Evolutionary conservation across 176 grass and related monocot species (phyloP).

Genomic region (Zoysia pacifica): DNA sequence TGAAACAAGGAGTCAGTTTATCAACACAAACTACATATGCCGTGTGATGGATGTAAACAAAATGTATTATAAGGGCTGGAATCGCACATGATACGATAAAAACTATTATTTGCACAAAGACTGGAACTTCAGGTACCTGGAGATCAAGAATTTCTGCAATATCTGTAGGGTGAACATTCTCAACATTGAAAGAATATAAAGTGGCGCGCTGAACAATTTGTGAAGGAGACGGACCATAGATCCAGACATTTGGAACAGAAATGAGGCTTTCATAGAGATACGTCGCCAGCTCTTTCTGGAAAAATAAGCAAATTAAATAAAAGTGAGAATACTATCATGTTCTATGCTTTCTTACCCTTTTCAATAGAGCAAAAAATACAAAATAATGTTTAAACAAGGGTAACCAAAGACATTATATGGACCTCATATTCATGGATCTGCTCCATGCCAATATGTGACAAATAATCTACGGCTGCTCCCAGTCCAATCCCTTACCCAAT

Average conservation of each 20-base stretch:
- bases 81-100: background rate
- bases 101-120: slow-evolving; percentile 24
- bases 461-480: slow-evolving; percentile 84
- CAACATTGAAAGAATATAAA: slow-evolving; percentile 86
- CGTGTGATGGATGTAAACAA: background rate
- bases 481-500: slow-evolving; percentile 89
- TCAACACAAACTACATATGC: slow-evolving; percentile 10
- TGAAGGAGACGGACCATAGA: slow-evolving; percentile 76
- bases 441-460: slow-evolving; percentile 75
- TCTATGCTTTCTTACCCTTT: slow-evolving; percentile 40
- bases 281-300: slow-evolving; percentile 13
- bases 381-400: slow-evolving; percentile 10
- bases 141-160: slow-evolving; percentile 85
- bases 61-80: background rate
- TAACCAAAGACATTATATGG: slow-evolving; percentile 8
- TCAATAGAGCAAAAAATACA: background rate
- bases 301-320: slow-evolving; percentile 10
- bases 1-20: slow-evolving; percentile 47
- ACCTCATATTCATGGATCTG: slow-evolving; percentile 92
- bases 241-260: slow-evolving; percentile 63
- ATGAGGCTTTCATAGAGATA: slow-evolving; percentile 51
- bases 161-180: slow-evolving; percentile 95
- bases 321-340: slow-evolving; percentile 45
- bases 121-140: slow-evolving; percentile 56
- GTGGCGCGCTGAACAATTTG: slow-evolving; percentile 55